Evolutionary conservation across 371 early-diverging fungal species (phyloP).

Genomic region (Rhizopus arrhizus): DNA sequence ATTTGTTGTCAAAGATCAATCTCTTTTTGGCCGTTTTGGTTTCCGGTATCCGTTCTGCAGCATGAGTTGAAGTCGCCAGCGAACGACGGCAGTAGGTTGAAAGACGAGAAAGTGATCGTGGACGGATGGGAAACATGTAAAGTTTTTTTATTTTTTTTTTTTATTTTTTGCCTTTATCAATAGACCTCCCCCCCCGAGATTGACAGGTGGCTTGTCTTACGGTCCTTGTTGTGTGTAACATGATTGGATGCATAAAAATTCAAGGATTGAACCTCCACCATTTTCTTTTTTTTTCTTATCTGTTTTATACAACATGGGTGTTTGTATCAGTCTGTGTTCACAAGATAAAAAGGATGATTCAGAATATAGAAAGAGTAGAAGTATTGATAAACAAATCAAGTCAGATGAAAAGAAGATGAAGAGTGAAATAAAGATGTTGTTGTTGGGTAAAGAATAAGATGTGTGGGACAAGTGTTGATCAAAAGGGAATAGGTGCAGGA

Average conservation of each 20-base stretch:
- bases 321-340: slow-evolving; percentile 17
- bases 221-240: too few species aligned
- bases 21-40: slow-evolving; percentile 29
- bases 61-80: neutral
- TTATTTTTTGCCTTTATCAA: too few species aligned
- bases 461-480: too few species aligned
- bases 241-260: too few species aligned
- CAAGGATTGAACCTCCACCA: too few species aligned
- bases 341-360: slow-evolving; percentile 5
- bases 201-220: slow-evolving; percentile 6
- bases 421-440: slow-evolving; percentile 85
- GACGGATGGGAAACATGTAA: neutral
- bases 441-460: slow-evolving; percentile 58
- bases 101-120: neutral
- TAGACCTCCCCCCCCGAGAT: too few species aligned
- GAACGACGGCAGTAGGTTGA: neutral
- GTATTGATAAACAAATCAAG: slow-evolving; percentile 80
- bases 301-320: slow-evolving; percentile 22
- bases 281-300: neutral
- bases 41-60: slow-evolving; percentile 7
- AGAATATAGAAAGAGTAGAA: slow-evolving; percentile 54
- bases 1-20: slow-evolving; percentile 67
- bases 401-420: slow-evolving; percentile 67
- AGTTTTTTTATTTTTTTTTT: neutral
- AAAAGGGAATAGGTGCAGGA: slow-evolving; percentile 72